Evolutionary conservation across 352 stramenopile species (phyloP), one percentile per base, ranked within the genome.

Genomic region (Pythium phragmitis): DNA sequence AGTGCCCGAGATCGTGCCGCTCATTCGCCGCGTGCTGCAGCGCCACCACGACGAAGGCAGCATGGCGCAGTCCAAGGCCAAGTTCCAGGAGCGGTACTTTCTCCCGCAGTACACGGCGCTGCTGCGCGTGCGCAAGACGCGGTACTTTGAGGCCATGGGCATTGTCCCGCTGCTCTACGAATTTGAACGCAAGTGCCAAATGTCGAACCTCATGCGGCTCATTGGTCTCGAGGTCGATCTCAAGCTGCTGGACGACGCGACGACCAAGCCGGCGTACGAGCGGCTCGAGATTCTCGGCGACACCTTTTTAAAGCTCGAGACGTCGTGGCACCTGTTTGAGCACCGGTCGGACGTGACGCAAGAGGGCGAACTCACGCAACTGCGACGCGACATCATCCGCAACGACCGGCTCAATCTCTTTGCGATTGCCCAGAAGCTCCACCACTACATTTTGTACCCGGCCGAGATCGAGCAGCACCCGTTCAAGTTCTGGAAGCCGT

Each of bases 141-240:
- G 76, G 19, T 94, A 86, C 33, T 91, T 93, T 60, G 77, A 94
- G 60, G 85, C 78, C 9, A 92, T 94, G 64, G 82, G 87, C 7
- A 75, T 96, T 34, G 71, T 96, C n/a, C 85, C 87, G 19, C 60
- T 96, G 49, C 70, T 96, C 5, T 94, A 93, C 48, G 87, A 96
- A 54, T 96, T 96, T 62, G 87, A 96, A 59, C 82, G 87, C 63
- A 96, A 96, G 60, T 92, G 83, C 43, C 87, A 96, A 60, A 87
- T 96, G 61, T 94, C 87, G 16, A 76, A 84, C n/a, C 70, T 96
- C n/a, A 96, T 96, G 87, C 66, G 42, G 1, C 67, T 80, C 37
- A 91, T 96, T 49, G 85, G 85, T 17, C 34, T 91, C 34, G 83
- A 94, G 45, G 61, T 96, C 1, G 82, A 96, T 37, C 78, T 91